A percentile compares a stretch with the other conserved stretches of the same genome.
phyloP scores from a whole-genome alignment of 495 filamentous ascomycete species.

The Aspergillus wentii region DNA sequence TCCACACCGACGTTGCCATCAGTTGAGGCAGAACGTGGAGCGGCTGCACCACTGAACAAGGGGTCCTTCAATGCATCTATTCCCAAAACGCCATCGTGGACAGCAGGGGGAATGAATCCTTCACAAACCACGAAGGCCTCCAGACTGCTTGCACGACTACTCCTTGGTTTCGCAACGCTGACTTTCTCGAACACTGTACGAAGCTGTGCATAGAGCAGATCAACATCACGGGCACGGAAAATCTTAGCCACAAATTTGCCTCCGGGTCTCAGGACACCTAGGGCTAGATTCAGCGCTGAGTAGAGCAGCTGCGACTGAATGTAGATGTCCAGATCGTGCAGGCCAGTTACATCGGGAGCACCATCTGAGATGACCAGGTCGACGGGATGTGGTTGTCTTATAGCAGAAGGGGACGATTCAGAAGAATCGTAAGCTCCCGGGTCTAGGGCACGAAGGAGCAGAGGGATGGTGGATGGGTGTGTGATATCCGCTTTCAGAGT shows the following conservation, averaged over 20 bases:
- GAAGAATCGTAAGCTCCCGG: slow-evolving; percentile 62
- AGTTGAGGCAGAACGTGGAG: slow-evolving; percentile 26
- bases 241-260: slow-evolving; percentile 98
- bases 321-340: slow-evolving; percentile 97
- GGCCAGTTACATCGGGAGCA: slow-evolving; percentile 91
- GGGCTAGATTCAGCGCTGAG: slow-evolving; percentile 84
- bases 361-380: slow-evolving; percentile 93
- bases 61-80: slow-evolving; percentile 41
- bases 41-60: slow-evolving; percentile 40
- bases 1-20: slow-evolving; percentile 62
- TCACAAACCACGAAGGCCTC: slow-evolving; percentile 96
- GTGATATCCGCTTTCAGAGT: slow-evolving; percentile 94
- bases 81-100: slow-evolving; percentile 24
- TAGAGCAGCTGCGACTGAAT: slow-evolving; percentile 94
- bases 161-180: slow-evolving; percentile 86
- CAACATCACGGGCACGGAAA: slow-evolving; percentile 88
- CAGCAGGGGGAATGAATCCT: slow-evolving; percentile 60
- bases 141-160: slow-evolving; percentile 86
- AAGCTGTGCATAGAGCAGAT: slow-evolving; percentile 86
- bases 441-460: slow-evolving; percentile 80
- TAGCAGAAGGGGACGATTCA: slow-evolving; percentile 28
- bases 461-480: slow-evolving; percentile 87
- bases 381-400: slow-evolving; percentile 62
- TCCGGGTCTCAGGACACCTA: slow-evolving; percentile 85
- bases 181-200: slow-evolving; percentile 86